Evolutionary conservation across 345 rosid genomes (phyloP).

Genomic region (Lepidium africanum): DNA sequence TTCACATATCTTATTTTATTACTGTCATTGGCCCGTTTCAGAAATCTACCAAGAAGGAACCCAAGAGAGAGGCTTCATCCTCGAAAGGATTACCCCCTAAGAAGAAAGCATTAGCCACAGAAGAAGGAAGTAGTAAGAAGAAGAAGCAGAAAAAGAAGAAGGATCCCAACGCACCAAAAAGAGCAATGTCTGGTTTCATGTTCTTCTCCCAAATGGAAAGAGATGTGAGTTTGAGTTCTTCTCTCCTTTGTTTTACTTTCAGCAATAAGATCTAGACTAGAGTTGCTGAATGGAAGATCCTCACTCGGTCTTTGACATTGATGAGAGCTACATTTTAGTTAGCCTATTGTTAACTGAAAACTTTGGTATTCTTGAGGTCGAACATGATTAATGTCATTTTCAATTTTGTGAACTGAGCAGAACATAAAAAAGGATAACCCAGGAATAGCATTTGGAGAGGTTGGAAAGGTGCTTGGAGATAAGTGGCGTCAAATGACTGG

Average conservation of each 20-base stretch:
- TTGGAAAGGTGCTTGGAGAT: slow-evolving; percentile 60
- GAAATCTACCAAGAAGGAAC: slow-evolving; percentile 70
- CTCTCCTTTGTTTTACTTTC: background rate
- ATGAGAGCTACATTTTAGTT: background rate
- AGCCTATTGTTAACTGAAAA: background rate
- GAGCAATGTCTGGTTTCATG: slow-evolving; percentile 68
- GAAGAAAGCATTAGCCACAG: slow-evolving; percentile 59
- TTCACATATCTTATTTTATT: background rate
- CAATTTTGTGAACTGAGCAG: slow-evolving; percentile 32
- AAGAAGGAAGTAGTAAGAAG: slow-evolving; percentile 69
- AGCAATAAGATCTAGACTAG: background rate
- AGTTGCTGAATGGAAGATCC: background rate
- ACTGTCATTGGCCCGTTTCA: slow-evolving; percentile 22
- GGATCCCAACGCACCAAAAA: slow-evolving; percentile 96
- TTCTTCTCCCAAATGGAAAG: slow-evolving; percentile 76
- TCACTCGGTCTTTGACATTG: background rate
- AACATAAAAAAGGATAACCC: slow-evolving; percentile 69
- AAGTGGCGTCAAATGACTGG: slow-evolving; percentile 82
- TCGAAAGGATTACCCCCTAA: slow-evolving; percentile 48
- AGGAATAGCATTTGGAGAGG: slow-evolving; percentile 60
- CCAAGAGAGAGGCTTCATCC: slow-evolving; percentile 54
- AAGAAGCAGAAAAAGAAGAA: slow-evolving; percentile 79
- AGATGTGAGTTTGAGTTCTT: slow-evolving; percentile 44
- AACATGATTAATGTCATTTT: background rate
- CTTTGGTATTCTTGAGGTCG: background rate